These are phyloP conservation scores for Parastagonospora nodorum DNA, from an alignment of 2,329 filamentous ascomycete genomes.

Conservation along the genomic window DNA sequence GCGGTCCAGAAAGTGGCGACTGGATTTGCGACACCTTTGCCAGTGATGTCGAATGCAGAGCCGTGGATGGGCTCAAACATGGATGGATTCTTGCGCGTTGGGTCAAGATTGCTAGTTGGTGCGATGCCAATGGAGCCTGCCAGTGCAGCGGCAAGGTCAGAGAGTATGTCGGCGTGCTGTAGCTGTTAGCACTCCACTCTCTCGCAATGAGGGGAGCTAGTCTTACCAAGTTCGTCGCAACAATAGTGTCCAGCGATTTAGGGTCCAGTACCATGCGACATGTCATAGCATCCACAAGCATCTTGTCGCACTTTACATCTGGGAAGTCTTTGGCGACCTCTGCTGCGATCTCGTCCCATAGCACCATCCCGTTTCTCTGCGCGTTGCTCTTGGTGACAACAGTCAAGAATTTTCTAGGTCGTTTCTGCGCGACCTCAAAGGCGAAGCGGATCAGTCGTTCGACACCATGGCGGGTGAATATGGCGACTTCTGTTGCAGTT, in stretches of 20 bases:
- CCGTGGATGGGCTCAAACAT: constrained; percentile 69
- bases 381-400: constrained; percentile 71
- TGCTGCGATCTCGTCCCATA: constrained; percentile 68
- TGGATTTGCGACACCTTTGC: constrained; percentile 62
- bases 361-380: constrained; percentile 69
- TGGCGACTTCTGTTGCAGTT: constrained; percentile 64
- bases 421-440: constrained; percentile 63
- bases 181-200: constrained; percentile 52
- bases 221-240: constrained; percentile 62
- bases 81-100: constrained; percentile 62
- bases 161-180: constrained; percentile 67
- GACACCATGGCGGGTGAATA: constrained; percentile 66
- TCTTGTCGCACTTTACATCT: constrained; percentile 67
- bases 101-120: constrained; percentile 72
- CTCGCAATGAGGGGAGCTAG: constrained; percentile 60
- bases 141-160: constrained; percentile 71
- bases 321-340: constrained; percentile 63
- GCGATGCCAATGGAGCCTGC: constrained; percentile 75
- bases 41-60: constrained; percentile 63
- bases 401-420: constrained; percentile 63
- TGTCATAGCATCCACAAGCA: constrained; percentile 71
- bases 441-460: constrained; percentile 67
- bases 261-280: constrained; percentile 67
- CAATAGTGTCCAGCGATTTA: constrained; percentile 65
- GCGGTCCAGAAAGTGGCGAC: constrained; percentile 65